Conservation (phyloP, 805 yeast genomes). For the Lachancea meyersii region DNA sequence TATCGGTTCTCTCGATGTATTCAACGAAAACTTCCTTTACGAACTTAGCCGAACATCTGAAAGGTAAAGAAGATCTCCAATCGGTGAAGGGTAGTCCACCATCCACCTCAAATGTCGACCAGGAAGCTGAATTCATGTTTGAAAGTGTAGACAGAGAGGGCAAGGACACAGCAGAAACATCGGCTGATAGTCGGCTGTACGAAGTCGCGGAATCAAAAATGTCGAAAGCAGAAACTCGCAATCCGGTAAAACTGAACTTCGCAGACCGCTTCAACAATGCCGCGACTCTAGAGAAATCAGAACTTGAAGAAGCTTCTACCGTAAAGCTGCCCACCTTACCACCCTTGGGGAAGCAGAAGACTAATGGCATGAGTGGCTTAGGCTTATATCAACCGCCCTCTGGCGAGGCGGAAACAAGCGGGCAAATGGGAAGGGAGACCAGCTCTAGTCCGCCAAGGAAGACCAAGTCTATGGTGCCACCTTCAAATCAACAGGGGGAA, state of each 20-base stretch:
- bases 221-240: constrained; percentile 8
- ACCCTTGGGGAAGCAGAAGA: constrained; percentile 20
- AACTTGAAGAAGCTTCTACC: constrained; percentile 6
- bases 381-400: constrained; percentile 25
- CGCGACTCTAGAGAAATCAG: neutral
- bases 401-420: constrained; percentile 8
- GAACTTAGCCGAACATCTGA: constrained; percentile 45
- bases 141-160: constrained; percentile 29
- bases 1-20: constrained; percentile 65
- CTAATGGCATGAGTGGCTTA: constrained; percentile 19
- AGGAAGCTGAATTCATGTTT: constrained; percentile 28
- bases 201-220: constrained; percentile 19
- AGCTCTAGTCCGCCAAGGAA: constrained; percentile 5
- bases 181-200: constrained; percentile 12
- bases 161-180: constrained; percentile 15
- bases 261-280: constrained; percentile 34
- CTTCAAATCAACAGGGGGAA: constrained; percentile 9
- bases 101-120: constrained; percentile 15
- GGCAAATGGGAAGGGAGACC: neutral
- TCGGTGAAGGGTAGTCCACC: constrained; percentile 13
- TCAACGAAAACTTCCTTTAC: constrained; percentile 61
- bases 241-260: constrained; percentile 32
- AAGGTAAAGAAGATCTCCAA: constrained; percentile 15
- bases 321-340: constrained; percentile 29
- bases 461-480: constrained; percentile 21